These are phyloP conservation scores for Calonectria pteridis DNA, from an alignment of 2,329 filamentous ascomycete genomes.

Conservation along the genomic window DNA sequence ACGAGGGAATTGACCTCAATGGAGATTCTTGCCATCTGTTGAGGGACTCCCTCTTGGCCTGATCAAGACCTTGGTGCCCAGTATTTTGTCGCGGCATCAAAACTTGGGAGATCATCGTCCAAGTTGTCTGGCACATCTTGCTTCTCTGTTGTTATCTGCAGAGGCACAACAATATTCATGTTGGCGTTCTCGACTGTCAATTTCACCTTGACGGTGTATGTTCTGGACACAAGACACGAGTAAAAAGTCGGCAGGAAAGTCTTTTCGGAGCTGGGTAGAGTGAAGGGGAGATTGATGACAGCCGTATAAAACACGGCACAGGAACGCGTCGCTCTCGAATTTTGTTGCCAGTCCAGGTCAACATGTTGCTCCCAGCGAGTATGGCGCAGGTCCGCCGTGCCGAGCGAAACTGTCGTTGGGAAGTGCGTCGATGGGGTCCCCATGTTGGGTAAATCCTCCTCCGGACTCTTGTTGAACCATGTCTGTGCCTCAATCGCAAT, in stretches of 20 bases:
- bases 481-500: neutral
- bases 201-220: neutral
- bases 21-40: neutral
- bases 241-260: neutral
- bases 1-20: too few species aligned
- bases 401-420: neutral
- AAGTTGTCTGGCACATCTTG: neutral
- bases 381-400: neutral
- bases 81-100: neutral
- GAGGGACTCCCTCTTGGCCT: neutral
- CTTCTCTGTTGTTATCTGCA: neutral
- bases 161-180: neutral
- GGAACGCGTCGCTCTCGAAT: too few species aligned
- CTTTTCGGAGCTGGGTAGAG: neutral
- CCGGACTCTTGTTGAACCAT: neutral
- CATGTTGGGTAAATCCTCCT: neutral
- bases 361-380: neutral
- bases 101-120: neutral
- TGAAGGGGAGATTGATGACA: neutral
- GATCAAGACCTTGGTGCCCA: neutral
- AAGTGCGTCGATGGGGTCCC: neutral
- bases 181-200: neutral
- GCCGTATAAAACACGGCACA: neutral
- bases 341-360: neutral
- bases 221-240: neutral